Base-by-base conservation (phyloP, 2,329 filamentous ascomycete genomes). In the Talaromyces sp. region DNA sequence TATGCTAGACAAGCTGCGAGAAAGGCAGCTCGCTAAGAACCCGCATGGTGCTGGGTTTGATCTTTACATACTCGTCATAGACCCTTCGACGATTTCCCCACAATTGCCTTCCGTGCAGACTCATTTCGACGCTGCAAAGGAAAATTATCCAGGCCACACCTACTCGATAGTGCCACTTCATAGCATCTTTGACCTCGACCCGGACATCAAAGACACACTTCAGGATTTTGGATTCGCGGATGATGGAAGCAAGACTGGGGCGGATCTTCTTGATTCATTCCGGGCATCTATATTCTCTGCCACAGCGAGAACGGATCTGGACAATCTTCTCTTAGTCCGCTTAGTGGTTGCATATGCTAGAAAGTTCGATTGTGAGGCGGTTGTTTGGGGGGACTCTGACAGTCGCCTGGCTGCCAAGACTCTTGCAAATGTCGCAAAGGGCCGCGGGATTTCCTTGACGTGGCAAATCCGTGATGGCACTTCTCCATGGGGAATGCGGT, bases 341-440 rank as follows among this genome's bases (percentile, higher is more conserved):
- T 78, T 96, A 5, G 82, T 97, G 32, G 79, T 91, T 56, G 78
- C 84, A 51, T 78, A 85, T 51, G 89, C 90, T 10, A 81, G 83
- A 63, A 73, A 78, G 17, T 76, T 81, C 29, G 76, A 70, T 12
- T 94, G 87, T 71, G 84, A 88, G 64, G 86, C 86, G 12, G 82
- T 97, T 48, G 76, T 97, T 1, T 88, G 94, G 74, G 92, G 90
- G 24, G 88, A 93, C 75, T 95, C 86, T 65, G 96, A 94, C 21
- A 97, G 92, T 5, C 85, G 87, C 17, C 85, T 99, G 31, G 93
- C 94, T 3, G 91, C 93, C 66, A 87, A 91, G 68, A 90, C 91
- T 0, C 84, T 99, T 14, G 82, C 91, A 7, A 91, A 94, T 75
- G 92, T 93, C 2, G 92, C 93, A 26, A 97, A 96, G 75, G 94